Evolutionary conservation across 345 rosid genomes (phyloP).

Genomic region (Carallia pectinifolia): DNA sequence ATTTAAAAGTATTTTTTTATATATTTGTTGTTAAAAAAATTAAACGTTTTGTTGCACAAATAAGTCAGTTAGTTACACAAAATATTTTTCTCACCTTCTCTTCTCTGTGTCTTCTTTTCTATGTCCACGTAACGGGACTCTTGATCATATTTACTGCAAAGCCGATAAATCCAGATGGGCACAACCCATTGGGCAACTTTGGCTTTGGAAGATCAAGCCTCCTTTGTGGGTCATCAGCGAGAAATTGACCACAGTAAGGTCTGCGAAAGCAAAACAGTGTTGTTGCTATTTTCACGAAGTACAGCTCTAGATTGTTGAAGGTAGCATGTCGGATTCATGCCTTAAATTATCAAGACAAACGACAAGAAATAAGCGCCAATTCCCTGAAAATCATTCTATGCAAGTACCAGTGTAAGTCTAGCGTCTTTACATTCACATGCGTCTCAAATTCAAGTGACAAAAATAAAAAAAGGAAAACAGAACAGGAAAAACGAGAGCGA

Average conservation of each 20-base stretch:
- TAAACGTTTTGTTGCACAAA: too few species aligned
- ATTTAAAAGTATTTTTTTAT: too few species aligned
- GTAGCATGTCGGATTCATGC: conserved; percentile 33
- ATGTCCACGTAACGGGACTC: too few species aligned
- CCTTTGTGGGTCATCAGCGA: conserved; percentile 76
- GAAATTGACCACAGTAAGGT: conserved; percentile 69
- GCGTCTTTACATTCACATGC: conserved; percentile 42
- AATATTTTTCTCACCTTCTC: too few species aligned
- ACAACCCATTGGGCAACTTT: conserved; percentile 64
- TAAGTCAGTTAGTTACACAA: too few species aligned
- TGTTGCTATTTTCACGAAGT: conserved; percentile 14
- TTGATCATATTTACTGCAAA: conserved; percentile 86
- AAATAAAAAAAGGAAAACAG: too few species aligned
- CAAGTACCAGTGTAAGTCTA: conserved; percentile 66
- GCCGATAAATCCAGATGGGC: conserved; percentile 82
- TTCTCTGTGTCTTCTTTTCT: too few species aligned
- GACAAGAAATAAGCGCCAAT: conserved; percentile 54
- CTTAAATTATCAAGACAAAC: conserved; percentile 77
- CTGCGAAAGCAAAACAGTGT: conserved; percentile 34
- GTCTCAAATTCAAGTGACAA: not conserved
- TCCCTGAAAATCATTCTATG: conserved; percentile 39
- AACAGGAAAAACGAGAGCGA: too few species aligned
- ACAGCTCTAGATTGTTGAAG: conserved; percentile 9
- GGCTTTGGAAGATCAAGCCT: conserved; percentile 83
- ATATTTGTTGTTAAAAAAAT: too few species aligned